Base-by-base conservation (phyloP, 495 filamentous ascomycete species). In the Penicillium cinerascens region DNA sequence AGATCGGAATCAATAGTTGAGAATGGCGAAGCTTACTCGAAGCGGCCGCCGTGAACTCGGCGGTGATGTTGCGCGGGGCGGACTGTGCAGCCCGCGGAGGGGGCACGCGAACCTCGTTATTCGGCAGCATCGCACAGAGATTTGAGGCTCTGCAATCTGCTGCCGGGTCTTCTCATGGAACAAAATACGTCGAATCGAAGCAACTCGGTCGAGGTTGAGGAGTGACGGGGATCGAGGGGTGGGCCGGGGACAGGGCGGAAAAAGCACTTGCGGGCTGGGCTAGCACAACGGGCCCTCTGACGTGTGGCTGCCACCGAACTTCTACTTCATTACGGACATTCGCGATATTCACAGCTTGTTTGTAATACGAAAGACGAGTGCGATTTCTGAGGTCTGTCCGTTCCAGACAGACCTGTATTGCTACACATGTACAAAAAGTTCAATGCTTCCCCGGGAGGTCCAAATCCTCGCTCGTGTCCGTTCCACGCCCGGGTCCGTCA, bases 31-130 rank as follows among this genome's bases (percentile, higher is more conserved):
- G 38, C 81, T 51, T 73, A 92, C 90, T 81, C 48, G 77, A 77
- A 43, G 87, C 81, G 46, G 91, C 88, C 49, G 77, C 63, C 0
- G 74, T 76, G 65, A 96, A 96, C 56, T 84, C 79, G 45, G 79
- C 73, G 7, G 91, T 96, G 63, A 96, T 90, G 73, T 96, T 87
- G 53, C 75, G 76, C 55, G 83, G 78, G 59, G 79, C 73, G 42
- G 72, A 64, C 60, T 74, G 72, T 60, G 70, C 66, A 54, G 66
- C 56, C 63, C 67, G 70, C 65, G 65, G 65, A 50, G 56, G 63
- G 42, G 66, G 63, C 35, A 60, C 54, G 54, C 63, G 69, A 55
- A 58, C 63, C 56, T 70, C 59, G 57, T 69, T 67, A 58, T 72
- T 72, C 48, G 67, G 65, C 59, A 75, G 60, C 71, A 74, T 73